Evolutionary conservation across 169 alveolate species (phyloP).

Genomic region (Eimeria zaria): DNA sequence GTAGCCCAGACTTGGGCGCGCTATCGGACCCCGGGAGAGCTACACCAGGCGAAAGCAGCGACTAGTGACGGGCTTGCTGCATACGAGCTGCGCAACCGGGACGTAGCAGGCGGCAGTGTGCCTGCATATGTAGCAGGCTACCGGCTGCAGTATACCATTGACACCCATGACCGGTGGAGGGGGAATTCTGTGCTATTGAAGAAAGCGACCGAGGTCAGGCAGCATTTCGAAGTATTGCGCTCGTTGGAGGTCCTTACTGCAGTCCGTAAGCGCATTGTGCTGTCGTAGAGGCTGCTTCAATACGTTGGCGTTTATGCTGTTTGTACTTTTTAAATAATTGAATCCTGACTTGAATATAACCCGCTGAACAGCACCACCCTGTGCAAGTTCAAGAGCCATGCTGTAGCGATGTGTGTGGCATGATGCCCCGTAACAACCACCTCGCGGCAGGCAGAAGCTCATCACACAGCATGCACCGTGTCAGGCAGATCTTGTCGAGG

Average conservation of each 20-base stretch:
- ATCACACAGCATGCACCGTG: not conserved
- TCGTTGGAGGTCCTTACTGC: not conserved
- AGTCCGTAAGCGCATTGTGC: not conserved
- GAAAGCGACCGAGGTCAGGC: not conserved
- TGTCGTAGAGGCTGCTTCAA: not conserved
- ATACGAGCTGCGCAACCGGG: not conserved
- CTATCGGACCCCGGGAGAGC: constrained; percentile 5
- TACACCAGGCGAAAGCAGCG: constrained; percentile 44
- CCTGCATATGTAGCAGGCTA: constrained; percentile 1
- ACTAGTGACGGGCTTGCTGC: not conserved
- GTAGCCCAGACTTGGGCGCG: constrained; percentile 12
- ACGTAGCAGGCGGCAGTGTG: not conserved
- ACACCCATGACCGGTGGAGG: not conserved
- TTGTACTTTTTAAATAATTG: not conserved
- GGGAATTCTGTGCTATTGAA: not conserved
- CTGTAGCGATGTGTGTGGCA: not conserved
- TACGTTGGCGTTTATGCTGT: not conserved
- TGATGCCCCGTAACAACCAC: not conserved
- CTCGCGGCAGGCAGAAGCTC: constrained; percentile 21
- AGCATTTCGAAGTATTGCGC: not conserved
- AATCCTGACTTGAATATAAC: not conserved
- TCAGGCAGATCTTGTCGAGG: constrained; percentile 11
- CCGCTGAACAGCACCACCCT: constrained; percentile 4
- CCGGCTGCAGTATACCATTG: not conserved
- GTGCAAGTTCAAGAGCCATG: constrained; percentile 2